Conservation (phyloP, 2,329 filamentous ascomycete species). For the Neonectria hederae region DNA sequence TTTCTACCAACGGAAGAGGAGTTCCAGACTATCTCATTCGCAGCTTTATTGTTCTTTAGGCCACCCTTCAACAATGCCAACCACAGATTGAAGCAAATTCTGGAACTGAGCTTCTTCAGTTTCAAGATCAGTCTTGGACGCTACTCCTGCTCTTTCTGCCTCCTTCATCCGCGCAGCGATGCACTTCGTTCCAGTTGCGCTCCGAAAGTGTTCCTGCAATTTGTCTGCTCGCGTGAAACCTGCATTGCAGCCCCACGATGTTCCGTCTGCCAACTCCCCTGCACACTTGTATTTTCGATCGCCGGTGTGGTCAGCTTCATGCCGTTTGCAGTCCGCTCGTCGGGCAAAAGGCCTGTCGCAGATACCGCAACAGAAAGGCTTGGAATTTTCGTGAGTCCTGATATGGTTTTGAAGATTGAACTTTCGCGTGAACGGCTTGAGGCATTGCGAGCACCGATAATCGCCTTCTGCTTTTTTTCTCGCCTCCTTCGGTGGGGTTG, state of each 20-base stretch:
- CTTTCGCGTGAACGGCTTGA: neutral
- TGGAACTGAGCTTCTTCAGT: neutral
- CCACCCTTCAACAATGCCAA: neutral
- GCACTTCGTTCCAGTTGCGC: neutral
- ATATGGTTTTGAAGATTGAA: neutral
- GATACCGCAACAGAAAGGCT: neutral
- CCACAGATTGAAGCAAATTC: neutral
- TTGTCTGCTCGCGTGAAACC: neutral
- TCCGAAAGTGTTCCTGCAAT: neutral
- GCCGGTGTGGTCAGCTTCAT: neutral
- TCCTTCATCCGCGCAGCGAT: neutral
- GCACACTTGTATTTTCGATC: neutral
- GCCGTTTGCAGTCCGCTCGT: neutral
- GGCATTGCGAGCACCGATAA: neutral
- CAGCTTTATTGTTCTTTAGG: neutral
- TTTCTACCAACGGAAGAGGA: too few relatives aligned
- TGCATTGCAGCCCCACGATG: neutral
- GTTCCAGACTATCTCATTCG: too few relatives aligned
- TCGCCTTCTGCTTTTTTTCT: neutral
- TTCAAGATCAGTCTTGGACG: neutral
- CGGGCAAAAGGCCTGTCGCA: neutral
- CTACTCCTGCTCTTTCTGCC: neutral
- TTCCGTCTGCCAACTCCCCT: neutral
- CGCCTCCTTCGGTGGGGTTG: neutral
- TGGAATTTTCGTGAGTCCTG: neutral